A percentile compares a stretch with the other conserved stretches of the same genome.
Conservation (phyloP, 2,329 filamentous ascomycete genomes). For the Hymenoscyphus occultus region DNA sequence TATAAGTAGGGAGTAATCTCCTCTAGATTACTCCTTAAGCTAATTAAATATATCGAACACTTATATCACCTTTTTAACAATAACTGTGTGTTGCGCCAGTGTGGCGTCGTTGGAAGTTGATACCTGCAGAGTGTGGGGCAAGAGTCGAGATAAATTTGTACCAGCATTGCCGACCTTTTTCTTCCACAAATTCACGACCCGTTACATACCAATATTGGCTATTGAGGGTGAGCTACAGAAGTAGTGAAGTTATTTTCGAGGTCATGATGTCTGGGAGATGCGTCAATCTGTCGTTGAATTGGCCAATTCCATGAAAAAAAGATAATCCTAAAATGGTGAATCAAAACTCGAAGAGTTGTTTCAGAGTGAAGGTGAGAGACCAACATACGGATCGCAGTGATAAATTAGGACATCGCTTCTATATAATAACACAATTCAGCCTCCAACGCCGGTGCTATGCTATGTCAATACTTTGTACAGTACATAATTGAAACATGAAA, state of each 20-base stretch:
- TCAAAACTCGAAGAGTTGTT: not conserved
- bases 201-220: not conserved
- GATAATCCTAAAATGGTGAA: too few relatives aligned
- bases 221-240: not conserved
- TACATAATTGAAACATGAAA: not conserved
- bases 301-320: too few relatives aligned
- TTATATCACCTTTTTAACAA: too few relatives aligned
- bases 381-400: not conserved
- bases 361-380: not conserved
- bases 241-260: too few relatives aligned
- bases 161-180: not conserved
- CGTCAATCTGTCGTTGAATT: too few relatives aligned
- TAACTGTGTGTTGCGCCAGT: not conserved
- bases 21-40: too few relatives aligned
- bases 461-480: slow-evolving; percentile 5
- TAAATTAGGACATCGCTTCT: not conserved
- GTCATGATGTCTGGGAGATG: too few relatives aligned
- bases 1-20: too few relatives aligned
- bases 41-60: too few relatives aligned
- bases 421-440: not conserved
- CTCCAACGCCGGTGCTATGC: slow-evolving; percentile 11
- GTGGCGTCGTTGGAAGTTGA: not conserved
- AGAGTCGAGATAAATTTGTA: not conserved
- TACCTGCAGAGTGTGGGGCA: not conserved
- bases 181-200: not conserved